phyloP scores from a whole-genome alignment of 345 rosid genomes.

The Ceriops decandra region DNA sequence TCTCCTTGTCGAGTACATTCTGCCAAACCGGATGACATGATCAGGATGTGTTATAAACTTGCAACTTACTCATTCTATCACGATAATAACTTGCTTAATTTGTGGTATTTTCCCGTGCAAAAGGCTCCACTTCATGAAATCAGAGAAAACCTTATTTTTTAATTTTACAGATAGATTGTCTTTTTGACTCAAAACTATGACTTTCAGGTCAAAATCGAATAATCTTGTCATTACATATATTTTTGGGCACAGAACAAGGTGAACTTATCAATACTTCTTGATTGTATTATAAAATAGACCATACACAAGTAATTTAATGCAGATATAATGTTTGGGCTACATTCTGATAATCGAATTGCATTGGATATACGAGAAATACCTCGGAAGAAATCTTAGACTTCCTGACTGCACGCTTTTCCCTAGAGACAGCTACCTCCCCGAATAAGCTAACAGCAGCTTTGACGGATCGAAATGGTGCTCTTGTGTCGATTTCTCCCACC shows the following conservation, averaged over 20 bases:
- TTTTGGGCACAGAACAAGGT: no score
- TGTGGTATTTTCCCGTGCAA: no score
- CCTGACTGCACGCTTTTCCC: slow-evolving; percentile 21
- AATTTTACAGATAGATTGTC: no score
- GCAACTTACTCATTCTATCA: background rate
- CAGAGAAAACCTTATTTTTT: no score
- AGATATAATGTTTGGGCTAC: background rate
- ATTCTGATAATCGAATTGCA: background rate
- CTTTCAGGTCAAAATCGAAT: no score
- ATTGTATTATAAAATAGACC: no score
- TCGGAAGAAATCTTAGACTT: slow-evolving; percentile 32
- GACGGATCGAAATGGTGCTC: slow-evolving; percentile 89
- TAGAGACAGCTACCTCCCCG: slow-evolving; percentile 60
- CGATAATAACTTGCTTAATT: background rate
- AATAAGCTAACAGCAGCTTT: slow-evolving; percentile 88
- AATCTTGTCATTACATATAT: no score
- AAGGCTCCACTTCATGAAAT: no score
- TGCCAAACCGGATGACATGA: slow-evolving; percentile 3
- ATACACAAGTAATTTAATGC: background rate
- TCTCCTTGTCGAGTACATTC: slow-evolving; percentile 54
- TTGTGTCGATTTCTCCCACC: slow-evolving; percentile 93
- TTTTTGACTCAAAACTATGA: no score
- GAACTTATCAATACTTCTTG: no score
- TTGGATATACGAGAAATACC: slow-evolving; percentile 20
- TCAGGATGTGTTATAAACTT: background rate